Evolutionary conservation across 2,329 filamentous ascomycete species (phyloP).

Genomic region (Microsporum ferrugineum): DNA sequence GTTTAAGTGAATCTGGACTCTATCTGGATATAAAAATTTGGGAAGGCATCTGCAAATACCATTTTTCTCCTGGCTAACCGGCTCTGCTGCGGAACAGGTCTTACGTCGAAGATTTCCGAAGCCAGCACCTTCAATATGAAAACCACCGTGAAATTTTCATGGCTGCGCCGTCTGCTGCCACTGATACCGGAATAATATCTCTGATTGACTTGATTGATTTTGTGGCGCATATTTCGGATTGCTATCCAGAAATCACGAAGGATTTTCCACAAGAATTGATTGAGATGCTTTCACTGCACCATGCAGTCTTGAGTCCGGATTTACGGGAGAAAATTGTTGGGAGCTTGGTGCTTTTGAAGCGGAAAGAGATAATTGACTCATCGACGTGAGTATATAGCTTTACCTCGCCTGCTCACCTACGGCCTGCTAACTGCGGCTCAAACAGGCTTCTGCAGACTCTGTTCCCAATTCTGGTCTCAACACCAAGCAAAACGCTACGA

Average conservation of each 20-base stretch:
- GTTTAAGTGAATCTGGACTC: not conserved
- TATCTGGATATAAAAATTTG: not conserved
- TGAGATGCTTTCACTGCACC: constrained; percentile 67
- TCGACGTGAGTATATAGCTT: constrained; percentile 39
- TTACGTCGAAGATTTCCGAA: constrained; percentile 78
- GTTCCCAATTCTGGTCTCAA: constrained; percentile 89
- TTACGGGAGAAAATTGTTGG: constrained; percentile 89
- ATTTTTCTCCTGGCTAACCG: not conserved
- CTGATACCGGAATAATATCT: constrained; percentile 66
- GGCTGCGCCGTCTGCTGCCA: constrained; percentile 64
- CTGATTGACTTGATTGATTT: constrained; percentile 89
- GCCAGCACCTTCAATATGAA: constrained; percentile 85
- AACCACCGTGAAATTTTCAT: constrained; percentile 86
- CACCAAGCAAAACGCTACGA: constrained; percentile 79
- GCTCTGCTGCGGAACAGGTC: constrained; percentile 42
- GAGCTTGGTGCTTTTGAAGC: constrained; percentile 71
- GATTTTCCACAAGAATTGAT: constrained; percentile 72
- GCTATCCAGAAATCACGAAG: constrained; percentile 70
- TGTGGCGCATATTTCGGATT: constrained; percentile 84
- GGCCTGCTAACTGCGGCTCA: not conserved
- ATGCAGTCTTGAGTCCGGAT: constrained; percentile 70
- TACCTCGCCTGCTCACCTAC: not conserved
- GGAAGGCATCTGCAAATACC: not conserved
- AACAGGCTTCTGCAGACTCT: constrained; percentile 64
- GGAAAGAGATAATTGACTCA: constrained; percentile 88